phyloP scores from a whole-genome alignment of 371 early-diverging fungal genomes.

The Mucor racemosus region DNA sequence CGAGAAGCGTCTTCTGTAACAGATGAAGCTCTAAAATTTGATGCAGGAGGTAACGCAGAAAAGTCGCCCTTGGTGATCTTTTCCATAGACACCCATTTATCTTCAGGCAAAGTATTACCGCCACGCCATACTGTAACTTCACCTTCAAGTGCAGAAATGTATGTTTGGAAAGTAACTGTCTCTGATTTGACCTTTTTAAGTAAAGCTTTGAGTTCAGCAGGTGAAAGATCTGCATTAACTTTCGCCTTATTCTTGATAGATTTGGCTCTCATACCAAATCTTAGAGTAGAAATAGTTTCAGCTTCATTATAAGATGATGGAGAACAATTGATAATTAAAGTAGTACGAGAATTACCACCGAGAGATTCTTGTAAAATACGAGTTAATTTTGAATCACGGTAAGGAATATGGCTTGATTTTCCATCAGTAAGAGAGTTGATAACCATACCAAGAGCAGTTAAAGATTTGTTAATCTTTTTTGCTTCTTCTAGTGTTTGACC shows the following conservation, averaged over 20 bases:
- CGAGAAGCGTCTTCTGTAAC: slow-evolving; percentile 58
- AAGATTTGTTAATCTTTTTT: slow-evolving; percentile 99
- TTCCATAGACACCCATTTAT: slow-evolving; percentile 79
- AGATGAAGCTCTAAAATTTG: slow-evolving; percentile 48
- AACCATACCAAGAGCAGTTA: slow-evolving; percentile 98
- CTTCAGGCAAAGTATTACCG: slow-evolving; percentile 76
- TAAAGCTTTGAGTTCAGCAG: slow-evolving; percentile 90
- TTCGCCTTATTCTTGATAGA: slow-evolving; percentile 98
- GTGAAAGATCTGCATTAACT: slow-evolving; percentile 93
- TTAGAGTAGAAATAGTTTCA: slow-evolving; percentile 93
- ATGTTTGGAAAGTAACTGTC: slow-evolving; percentile 77
- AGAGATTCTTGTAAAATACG: slow-evolving; percentile 98
- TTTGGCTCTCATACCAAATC: slow-evolving; percentile 98
- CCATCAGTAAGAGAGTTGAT: slow-evolving; percentile 96
- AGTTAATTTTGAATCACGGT: slow-evolving; percentile 98
- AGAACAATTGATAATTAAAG: slow-evolving; percentile 96
- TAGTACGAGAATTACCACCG: slow-evolving; percentile 97
- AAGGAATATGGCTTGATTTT: slow-evolving; percentile 95
- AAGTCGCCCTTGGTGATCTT: slow-evolving; percentile 61
- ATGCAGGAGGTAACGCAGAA: slow-evolving; percentile 48
- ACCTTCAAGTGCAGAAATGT: slow-evolving; percentile 83
- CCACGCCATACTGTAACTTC: slow-evolving; percentile 90
- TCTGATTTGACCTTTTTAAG: slow-evolving; percentile 89
- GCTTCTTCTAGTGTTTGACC: slow-evolving; percentile 99
- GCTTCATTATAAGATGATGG: slow-evolving; percentile 95